These are phyloP conservation scores for Venustampulla echinocandica DNA, from an alignment of 495 filamentous ascomycete species.

Conservation along the genomic window DNA sequence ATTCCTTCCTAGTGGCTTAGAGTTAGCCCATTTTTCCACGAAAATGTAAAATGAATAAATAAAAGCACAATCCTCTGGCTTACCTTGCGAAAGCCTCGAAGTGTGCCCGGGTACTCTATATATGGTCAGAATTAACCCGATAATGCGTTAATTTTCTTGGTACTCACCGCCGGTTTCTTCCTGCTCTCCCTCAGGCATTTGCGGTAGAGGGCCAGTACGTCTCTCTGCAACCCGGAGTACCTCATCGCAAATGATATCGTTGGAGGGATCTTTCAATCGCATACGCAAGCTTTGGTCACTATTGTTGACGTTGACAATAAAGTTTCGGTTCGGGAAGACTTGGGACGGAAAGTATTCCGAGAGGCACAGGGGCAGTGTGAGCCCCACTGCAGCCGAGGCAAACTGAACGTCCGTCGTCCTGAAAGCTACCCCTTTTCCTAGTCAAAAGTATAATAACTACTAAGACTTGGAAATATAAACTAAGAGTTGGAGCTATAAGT, in stretches of 20 bases:
- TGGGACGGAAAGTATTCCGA: neutral
- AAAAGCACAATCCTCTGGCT: neutral
- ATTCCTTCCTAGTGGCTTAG: slow-evolving; percentile 52
- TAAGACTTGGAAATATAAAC: neutral
- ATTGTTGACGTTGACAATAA: neutral
- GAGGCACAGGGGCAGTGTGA: neutral
- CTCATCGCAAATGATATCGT: slow-evolving; percentile 6
- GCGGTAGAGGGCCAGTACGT: slow-evolving; percentile 80
- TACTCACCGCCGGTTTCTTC: slow-evolving; percentile 68
- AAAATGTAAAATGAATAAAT: neutral
- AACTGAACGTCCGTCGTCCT: too few relatives aligned
- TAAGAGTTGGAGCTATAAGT: neutral
- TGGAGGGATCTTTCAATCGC: neutral
- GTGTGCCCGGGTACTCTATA: slow-evolving; percentile 36
- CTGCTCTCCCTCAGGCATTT: slow-evolving; percentile 70
- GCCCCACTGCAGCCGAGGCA: neutral
- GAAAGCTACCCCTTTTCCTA: too few relatives aligned
- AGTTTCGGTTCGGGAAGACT: neutral
- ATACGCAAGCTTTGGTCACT: too few relatives aligned
- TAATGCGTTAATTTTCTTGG: slow-evolving; percentile 8
- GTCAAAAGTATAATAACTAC: neutral
- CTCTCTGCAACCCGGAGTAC: slow-evolving; percentile 82
- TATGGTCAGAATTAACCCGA: slow-evolving; percentile 3
- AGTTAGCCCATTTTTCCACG: neutral
- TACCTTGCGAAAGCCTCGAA: slow-evolving; percentile 51